These are phyloP conservation scores for Dipodascopsis tothii DNA, from an alignment of 805 yeast genomes.

Conservation along the genomic window DNA sequence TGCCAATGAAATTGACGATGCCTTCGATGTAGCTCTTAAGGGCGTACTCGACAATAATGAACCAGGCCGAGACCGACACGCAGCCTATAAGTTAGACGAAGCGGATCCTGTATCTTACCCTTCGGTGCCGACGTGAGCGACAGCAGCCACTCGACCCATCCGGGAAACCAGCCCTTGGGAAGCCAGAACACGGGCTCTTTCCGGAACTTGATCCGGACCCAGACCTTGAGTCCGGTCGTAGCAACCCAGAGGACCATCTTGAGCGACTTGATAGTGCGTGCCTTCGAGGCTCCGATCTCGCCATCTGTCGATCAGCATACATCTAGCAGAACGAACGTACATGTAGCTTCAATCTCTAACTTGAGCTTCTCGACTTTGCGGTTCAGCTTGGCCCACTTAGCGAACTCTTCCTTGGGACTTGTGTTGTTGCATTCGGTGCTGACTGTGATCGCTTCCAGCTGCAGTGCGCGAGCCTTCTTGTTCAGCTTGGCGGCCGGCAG, in stretches of 20 bases:
- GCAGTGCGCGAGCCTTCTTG: constrained; percentile 29
- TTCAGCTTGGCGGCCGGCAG: constrained; percentile 30
- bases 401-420: constrained; percentile 89
- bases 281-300: constrained; percentile 8
- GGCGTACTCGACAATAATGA: constrained; percentile 22
- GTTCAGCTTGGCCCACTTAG: constrained; percentile 89
- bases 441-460: constrained; percentile 41
- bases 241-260: constrained; percentile 34
- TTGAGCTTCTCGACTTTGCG: constrained; percentile 56
- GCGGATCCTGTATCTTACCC: constrained; percentile 5
- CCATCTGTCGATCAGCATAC: constrained; percentile 1
- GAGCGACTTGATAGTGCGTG: constrained; percentile 29
- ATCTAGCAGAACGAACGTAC: constrained; percentile 6
- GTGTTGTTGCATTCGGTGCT: constrained; percentile 51
- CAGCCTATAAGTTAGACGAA: constrained; percentile 13
- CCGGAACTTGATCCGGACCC: constrained; percentile 47
- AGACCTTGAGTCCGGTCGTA: constrained; percentile 39
- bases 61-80: constrained; percentile 26
- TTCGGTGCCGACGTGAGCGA: constrained; percentile 57
- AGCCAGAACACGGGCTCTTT: constrained; percentile 50
- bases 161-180: constrained; percentile 53
- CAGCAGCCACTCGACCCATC: constrained; percentile 45
- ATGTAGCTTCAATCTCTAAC: constrained; percentile 41
- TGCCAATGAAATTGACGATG: constrained; percentile 1
- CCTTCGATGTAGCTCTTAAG: constrained; percentile 8